These are phyloP conservation scores for Terfezia claveryi DNA, from an alignment of 495 filamentous ascomycete species.

Conservation along the genomic window DNA sequence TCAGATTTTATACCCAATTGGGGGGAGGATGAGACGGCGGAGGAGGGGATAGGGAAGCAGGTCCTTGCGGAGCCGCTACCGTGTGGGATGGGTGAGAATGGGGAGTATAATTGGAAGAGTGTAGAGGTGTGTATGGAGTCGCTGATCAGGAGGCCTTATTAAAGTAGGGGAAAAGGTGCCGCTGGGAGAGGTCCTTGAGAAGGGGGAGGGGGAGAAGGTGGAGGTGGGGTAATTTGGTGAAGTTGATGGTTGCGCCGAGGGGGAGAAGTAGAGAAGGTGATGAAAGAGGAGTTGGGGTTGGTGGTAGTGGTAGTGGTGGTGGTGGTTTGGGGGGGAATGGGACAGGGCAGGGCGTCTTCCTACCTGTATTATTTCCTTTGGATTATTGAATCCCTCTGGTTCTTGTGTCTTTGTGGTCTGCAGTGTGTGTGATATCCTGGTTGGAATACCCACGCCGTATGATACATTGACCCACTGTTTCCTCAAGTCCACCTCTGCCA, in stretches of 20 bases:
- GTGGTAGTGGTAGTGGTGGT: too few relatives aligned
- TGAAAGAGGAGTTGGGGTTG: background rate
- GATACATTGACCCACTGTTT: too few relatives aligned
- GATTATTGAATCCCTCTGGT: too few relatives aligned
- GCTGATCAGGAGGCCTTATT: constrained; percentile 47
- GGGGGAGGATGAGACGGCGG: constrained; percentile 44
- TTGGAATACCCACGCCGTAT: too few relatives aligned
- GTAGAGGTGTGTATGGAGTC: constrained; percentile 89
- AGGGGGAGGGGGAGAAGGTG: constrained; percentile 41
- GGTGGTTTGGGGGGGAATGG: too few relatives aligned
- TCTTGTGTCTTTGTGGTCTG: too few relatives aligned
- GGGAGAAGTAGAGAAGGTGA: constrained; percentile 40
- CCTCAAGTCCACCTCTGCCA: too few relatives aligned
- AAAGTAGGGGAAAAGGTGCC: constrained; percentile 74
- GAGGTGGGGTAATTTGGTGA: constrained; percentile 72
- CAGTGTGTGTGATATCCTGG: too few relatives aligned
- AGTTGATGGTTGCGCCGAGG: constrained; percentile 57
- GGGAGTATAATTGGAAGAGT: constrained; percentile 37
- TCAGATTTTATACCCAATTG: constrained; percentile 80
- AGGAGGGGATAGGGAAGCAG: constrained; percentile 46
- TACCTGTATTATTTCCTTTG: too few relatives aligned
- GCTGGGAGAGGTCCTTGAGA: constrained; percentile 48
- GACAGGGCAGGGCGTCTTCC: too few relatives aligned
- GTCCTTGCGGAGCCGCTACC: constrained; percentile 50
- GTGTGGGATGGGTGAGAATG: constrained; percentile 67